Base-by-base conservation (phyloP, 306 rosid species). In the Vicia faba region DNA sequence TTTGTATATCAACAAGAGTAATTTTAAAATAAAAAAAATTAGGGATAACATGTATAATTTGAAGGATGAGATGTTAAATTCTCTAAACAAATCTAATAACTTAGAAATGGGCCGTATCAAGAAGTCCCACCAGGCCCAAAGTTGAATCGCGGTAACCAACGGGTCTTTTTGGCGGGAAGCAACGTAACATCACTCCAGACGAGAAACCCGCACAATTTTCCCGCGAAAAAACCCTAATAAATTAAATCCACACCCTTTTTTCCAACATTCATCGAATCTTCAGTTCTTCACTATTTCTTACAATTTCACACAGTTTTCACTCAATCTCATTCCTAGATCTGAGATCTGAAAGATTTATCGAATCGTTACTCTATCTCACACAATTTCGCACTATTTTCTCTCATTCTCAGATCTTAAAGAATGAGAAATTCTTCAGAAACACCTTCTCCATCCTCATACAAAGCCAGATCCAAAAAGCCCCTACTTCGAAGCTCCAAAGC, bases 91-190 rank as follows among this genome's bases (percentile, higher is more conserved):
- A 28, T 28, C 35, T 3, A 29, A 31, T 7, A 31, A 31, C 35
- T 31, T 31, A 31, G 5, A 31, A 31, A 31, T 31, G 36, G 36
- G 36, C 36, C 36, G 8, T 8, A 31, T 31, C 8, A 31, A 31
- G 36, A 31, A 31, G 0, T 4, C 38, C 9, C 38, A 33, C 1
- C 38, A 33, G 38, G 38, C 38, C 38, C 8, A 33, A 33, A 7
- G 38, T 7, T 2, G 8, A 0, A 6, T 26, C 20, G 88, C 80
- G 92, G 85, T 83, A 84, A 43, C 64, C 28, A 91, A 91, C 89
- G 91, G 70, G 3, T 50, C 71, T n/a, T 16, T 70, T 9, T 8
- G 83, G 91, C 89, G 91, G 88, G 95, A 85, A 76, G 2, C 78
- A 58, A 86, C 83, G 87, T 59, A 58, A 63, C 83, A 70, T n/a